Evolutionary conservation across 441 rosid species (phyloP), one percentile per base, ranked within the genome.

Genomic region (Euphorbia schlechtendalii): DNA sequence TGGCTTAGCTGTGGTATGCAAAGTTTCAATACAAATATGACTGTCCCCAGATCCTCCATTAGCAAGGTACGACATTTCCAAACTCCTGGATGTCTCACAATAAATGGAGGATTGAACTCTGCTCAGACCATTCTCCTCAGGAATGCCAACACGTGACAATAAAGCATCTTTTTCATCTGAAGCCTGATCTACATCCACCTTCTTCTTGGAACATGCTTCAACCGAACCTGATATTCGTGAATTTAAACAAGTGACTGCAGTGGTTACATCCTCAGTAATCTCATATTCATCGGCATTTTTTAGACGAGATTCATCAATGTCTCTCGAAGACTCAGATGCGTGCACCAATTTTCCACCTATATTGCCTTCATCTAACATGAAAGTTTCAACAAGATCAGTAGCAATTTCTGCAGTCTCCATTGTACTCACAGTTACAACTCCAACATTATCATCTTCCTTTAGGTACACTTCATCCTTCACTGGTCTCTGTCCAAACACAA

Each of bases 371-470:
- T 40, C 65, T 64, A 69, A 57, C 8, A 43, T 27, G 56, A 71
- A 70, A 72, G 69, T 56, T 61, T 71, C 80, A 65, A 70, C 69
- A 13, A 45, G 84, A 68, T 87, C 71, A 68, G 96, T 92, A 20
- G 93, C 96, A 59, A 86, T 65, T 80, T 92, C 91, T 51, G 98
- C 98, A 52, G 88, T 64, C 66, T 94, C 96, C 80, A 86, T 68
- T 5, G 95, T 81, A 67, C 67, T 83, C 41, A 70, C 69, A 61
- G 90, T 82, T 20, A 30, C 63, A 63, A 78, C 41, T 14, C 63
- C 71, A 41, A 69, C 52, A 64, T 70, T 80, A 62, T 55, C 80
- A 14, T 57, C 80, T 68, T 49, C 81, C 48, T 72, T 74, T 65
- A 17, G 64, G 69, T 18, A 71, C 65, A 65, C 51, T 64, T 67